phyloP scores from a whole-genome alignment of 2,329 filamentous ascomycete genomes.

The Didymella sp. region DNA sequence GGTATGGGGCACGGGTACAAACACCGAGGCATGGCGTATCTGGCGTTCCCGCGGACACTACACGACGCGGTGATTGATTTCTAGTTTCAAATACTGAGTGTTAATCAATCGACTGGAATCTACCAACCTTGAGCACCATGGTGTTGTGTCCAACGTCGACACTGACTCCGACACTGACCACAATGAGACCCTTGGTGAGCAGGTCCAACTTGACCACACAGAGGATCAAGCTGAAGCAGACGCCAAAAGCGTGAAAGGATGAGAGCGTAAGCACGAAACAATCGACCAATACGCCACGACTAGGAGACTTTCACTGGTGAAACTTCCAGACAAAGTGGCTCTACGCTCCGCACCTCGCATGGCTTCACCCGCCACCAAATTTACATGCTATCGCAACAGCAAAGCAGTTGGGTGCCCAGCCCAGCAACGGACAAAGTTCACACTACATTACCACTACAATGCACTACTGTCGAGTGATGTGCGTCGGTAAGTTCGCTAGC shows the following conservation, averaged over 20 bases:
- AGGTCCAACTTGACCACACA: neutral
- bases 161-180: neutral
- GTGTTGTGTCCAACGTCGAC: neutral
- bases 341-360: slow-evolving; percentile 2
- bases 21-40: slow-evolving; percentile 12
- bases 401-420: neutral
- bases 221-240: slow-evolving; percentile 5
- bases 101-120: slow-evolving; percentile 18
- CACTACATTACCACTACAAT: slow-evolving; percentile 10
- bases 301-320: slow-evolving; percentile 14
- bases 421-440: neutral
- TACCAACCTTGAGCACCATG: neutral
- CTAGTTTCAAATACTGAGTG: slow-evolving; percentile 10
- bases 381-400: slow-evolving; percentile 11
- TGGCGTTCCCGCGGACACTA: slow-evolving; percentile 14
- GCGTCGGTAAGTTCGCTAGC: slow-evolving; percentile 8
- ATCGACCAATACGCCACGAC: slow-evolving; percentile 9
- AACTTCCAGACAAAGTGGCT: slow-evolving; percentile 11
- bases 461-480: slow-evolving; percentile 13
- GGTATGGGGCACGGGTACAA: slow-evolving; percentile 5
- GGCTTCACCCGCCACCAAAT: neutral
- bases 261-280: neutral
- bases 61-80: slow-evolving; percentile 12
- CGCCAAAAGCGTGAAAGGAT: neutral
- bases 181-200: neutral